These are phyloP conservation scores for Alternaria novae-zelandiae DNA, from an alignment of 2,329 filamentous ascomycete species.

Conservation along the genomic window DNA sequence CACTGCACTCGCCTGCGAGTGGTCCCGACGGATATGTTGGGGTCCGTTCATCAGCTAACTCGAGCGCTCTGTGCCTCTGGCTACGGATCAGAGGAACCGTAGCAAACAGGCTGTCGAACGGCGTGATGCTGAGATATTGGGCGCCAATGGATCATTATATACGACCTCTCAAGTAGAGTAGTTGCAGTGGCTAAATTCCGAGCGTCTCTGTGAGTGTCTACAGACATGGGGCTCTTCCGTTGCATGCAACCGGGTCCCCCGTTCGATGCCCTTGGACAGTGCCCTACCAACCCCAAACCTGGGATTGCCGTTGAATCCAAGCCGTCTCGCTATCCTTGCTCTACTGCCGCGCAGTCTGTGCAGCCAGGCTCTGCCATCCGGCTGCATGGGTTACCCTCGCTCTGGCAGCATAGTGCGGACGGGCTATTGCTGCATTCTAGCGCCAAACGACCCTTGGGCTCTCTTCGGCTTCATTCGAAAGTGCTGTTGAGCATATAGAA, in stretches of 20 bases:
- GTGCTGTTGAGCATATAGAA: slow-evolving; percentile 30
- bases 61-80: slow-evolving; percentile 4
- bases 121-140: slow-evolving; percentile 33
- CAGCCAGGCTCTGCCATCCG: slow-evolving; percentile 25
- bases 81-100: slow-evolving; percentile 38
- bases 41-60: slow-evolving; percentile 7
- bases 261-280: slow-evolving; percentile 31
- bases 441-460: slow-evolving; percentile 30
- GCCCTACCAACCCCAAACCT: slow-evolving; percentile 38
- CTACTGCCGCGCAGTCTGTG: slow-evolving; percentile 38
- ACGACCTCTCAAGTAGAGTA: slow-evolving; percentile 42
- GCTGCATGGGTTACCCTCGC: slow-evolving; percentile 40
- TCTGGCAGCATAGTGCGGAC: slow-evolving; percentile 38
- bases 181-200: slow-evolving; percentile 43
- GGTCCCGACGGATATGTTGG: slow-evolving; percentile 14
- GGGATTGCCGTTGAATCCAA: slow-evolving; percentile 42
- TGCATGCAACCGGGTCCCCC: slow-evolving; percentile 37
- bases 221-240: slow-evolving; percentile 30
- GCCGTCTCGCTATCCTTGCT: slow-evolving; percentile 32
- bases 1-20: slow-evolving; percentile 22
- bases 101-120: slow-evolving; percentile 23
- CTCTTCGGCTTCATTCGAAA: slow-evolving; percentile 17
- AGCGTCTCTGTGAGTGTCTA: slow-evolving; percentile 33
- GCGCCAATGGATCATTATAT: slow-evolving; percentile 37
- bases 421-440: slow-evolving; percentile 31